phyloP scores from a whole-genome alignment of 2,329 filamentous ascomycete genomes.

The Tolypocladium album region DNA sequence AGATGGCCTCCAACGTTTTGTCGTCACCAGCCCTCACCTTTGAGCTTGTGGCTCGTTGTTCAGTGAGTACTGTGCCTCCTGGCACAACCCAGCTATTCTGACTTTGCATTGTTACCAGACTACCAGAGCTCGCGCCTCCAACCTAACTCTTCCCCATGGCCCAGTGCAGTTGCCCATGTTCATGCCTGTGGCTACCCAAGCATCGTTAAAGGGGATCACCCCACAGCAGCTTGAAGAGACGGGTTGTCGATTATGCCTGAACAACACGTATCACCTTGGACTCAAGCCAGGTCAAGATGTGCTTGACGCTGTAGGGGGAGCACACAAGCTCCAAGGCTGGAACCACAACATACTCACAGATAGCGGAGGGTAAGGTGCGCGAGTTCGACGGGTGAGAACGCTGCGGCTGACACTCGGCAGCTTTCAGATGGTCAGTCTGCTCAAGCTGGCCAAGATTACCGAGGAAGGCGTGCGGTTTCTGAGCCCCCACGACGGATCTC shows the following conservation, averaged over 20 bases:
- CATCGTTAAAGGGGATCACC: conserved; percentile 87
- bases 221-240: conserved; percentile 86
- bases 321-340: conserved; percentile 93
- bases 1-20: conserved; percentile 40
- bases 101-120: conserved; percentile 45
- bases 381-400: background rate
- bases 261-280: conserved; percentile 96
- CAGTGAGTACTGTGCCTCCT: conserved; percentile 43
- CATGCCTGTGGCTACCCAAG: conserved; percentile 97
- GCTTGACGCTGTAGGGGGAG: conserved; percentile 78
- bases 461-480: conserved; percentile 93
- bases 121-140: conserved; percentile 85
- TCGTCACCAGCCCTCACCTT: conserved; percentile 62
- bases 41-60: conserved; percentile 68
- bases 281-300: conserved; percentile 89
- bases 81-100: conserved; percentile 2
- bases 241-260: conserved; percentile 81
- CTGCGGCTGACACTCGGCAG: conserved; percentile 30
- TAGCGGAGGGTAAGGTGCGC: conserved; percentile 49
- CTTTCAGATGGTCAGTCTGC: conserved; percentile 96
- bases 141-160: conserved; percentile 82
- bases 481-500: conserved; percentile 88
- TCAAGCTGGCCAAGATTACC: conserved; percentile 86
- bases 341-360: conserved; percentile 87
- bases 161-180: conserved; percentile 85